Evolutionary conservation across 352 stramenopile genomes (phyloP), one percentile per base, ranked within the genome.

Genomic region (Discostella stelligera): DNA sequence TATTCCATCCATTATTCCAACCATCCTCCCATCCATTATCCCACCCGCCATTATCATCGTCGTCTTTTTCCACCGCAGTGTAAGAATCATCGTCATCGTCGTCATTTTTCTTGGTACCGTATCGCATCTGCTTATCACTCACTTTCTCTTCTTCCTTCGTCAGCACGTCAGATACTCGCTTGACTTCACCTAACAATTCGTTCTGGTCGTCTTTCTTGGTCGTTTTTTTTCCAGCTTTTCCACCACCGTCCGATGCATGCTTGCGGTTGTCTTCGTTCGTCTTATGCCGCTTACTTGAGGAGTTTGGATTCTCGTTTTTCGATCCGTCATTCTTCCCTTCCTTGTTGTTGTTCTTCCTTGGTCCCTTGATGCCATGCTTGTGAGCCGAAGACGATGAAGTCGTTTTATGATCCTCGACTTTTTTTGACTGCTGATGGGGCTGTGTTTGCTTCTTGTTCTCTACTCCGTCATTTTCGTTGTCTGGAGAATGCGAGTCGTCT

Each of bases 281-380:
- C 37, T 3, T 44, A 14, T 10, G 11, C 37, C 37, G 37, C 37
- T 44, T 0, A 44, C 37, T 14, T 11, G 37, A 44, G 2, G 37
- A 44, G 11, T 14, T 44, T 44, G 37, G 37, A 44, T 3, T 44
- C 10, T 61, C 10, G 13, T 48, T 61, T 20, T 61, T 25, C 20
- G 9, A 60, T 60, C 20, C 52, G 20, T 60, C 6, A 18, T 18
- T 21, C 25, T 21, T 61, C 18, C 37, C 37, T 13, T 61, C 21
- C 8, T 21, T 37, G 7, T 13, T 23, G 11, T 10, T 61, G 21
- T 61, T 61, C 25, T 61, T 61, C 13, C 53, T 61, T 41, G 53
- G 53, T 46, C 53, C 25, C 53, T 61, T 61, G 5, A 61, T 37
- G 23, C 21, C 53, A 37, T 23, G 53, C n/a, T 61, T n/a, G 39